Conservation (phyloP, 495 filamentous ascomycete genomes). For the Annulohypoxylon nitens region DNA sequence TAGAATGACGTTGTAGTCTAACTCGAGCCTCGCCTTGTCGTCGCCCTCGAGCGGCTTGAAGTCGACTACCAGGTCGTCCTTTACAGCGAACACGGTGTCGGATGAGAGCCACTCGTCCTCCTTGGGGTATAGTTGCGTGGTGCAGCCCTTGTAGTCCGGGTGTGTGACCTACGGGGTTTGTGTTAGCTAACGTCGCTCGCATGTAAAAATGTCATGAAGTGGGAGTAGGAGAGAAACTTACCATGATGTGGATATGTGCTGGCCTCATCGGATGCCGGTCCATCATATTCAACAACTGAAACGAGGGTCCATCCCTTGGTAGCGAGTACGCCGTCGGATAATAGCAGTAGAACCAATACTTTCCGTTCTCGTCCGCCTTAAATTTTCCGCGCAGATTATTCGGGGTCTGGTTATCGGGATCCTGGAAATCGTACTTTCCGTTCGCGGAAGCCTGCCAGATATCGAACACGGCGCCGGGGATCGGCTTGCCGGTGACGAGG, state of each 20-base stretch:
- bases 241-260: constrained; percentile 88
- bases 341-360: constrained; percentile 85
- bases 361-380: constrained; percentile 78
- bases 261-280: constrained; percentile 87
- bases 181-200: background rate
- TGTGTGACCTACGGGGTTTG: constrained; percentile 56
- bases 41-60: constrained; percentile 75
- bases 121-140: constrained; percentile 83
- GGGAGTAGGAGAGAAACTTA: constrained; percentile 54
- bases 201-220: background rate
- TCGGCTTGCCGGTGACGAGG: constrained; percentile 77
- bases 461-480: constrained; percentile 79
- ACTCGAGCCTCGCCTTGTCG: constrained; percentile 73
- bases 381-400: constrained; percentile 91
- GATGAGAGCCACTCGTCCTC: constrained; percentile 75
- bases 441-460: constrained; percentile 90
- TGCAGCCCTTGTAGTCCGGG: constrained; percentile 71
- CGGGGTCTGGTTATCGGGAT: constrained; percentile 77
- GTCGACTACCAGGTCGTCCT: constrained; percentile 80
- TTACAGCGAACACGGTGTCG: constrained; percentile 85
- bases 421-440: constrained; percentile 92
- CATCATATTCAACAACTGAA: constrained; percentile 75
- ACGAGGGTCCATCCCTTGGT: constrained; percentile 79
- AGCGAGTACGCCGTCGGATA: constrained; percentile 85
- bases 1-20: constrained; percentile 74